These are phyloP conservation scores for Solanum microdontum DNA, from an alignment of 257 asterid species.

Conservation along the genomic window DNA sequence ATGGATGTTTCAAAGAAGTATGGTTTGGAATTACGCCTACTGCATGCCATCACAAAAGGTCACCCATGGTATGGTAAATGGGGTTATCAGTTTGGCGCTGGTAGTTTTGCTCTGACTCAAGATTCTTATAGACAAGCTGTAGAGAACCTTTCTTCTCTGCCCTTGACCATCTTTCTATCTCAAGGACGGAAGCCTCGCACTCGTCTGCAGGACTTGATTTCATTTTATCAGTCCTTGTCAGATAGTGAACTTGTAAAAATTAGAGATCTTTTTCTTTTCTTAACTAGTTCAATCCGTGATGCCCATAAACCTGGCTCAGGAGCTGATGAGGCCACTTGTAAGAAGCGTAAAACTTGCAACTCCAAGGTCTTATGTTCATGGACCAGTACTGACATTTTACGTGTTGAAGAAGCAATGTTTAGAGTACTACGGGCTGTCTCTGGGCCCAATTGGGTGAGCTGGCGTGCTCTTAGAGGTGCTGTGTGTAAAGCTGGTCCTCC, in stretches of 20 bases:
- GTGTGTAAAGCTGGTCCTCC: slow-evolving; percentile 76
- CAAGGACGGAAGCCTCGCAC: slow-evolving; percentile 79
- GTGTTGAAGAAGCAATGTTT: slow-evolving; percentile 83
- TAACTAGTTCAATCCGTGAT: slow-evolving; percentile 55
- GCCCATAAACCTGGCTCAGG: slow-evolving; percentile 17
- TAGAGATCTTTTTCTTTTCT: slow-evolving; percentile 62
- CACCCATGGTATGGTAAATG: slow-evolving; percentile 96
- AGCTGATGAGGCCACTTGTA: slow-evolving; percentile 28
- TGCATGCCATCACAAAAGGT: slow-evolving; percentile 70
- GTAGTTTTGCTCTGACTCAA: slow-evolving; percentile 59
- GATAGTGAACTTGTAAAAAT: slow-evolving; percentile 64
- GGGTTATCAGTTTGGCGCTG: slow-evolving; percentile 92
- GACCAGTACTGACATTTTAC: slow-evolving; percentile 47
- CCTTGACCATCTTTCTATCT: slow-evolving; percentile 49
- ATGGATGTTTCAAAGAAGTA: slow-evolving; percentile 94
- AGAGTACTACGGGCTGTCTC: slow-evolving; percentile 78
- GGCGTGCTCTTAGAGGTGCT: slow-evolving; percentile 94
- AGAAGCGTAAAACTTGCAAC: slow-evolving; percentile 40
- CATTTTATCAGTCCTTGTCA: slow-evolving; percentile 74
- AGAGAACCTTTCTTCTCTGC: slow-evolving; percentile 44
- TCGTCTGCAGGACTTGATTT: slow-evolving; percentile 64
- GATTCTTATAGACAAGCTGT: slow-evolving; percentile 55
- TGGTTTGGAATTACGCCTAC: slow-evolving; percentile 73
- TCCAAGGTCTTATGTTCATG: slow-evolving; percentile 59
- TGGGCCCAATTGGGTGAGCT: slow-evolving; percentile 88